phyloP scores from a whole-genome alignment of 2,329 filamentous ascomycete species.

The Dryadomyces sulphureus region DNA sequence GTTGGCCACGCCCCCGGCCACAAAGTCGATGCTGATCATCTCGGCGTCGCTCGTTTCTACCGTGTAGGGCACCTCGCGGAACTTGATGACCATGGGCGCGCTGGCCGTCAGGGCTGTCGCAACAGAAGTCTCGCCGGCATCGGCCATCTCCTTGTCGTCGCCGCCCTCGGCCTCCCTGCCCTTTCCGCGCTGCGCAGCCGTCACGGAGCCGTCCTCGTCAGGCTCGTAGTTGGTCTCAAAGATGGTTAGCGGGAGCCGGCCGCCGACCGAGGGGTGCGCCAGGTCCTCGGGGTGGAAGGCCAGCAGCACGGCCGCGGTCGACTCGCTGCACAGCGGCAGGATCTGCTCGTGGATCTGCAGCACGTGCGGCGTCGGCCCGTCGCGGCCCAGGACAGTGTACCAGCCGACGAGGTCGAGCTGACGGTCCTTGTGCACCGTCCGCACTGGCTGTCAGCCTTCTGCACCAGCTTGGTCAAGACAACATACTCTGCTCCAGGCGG shows the following conservation, averaged over 20 bases:
- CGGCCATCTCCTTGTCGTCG: conserved; percentile 60
- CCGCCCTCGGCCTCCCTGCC: neutral
- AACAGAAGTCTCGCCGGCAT: conserved; percentile 16
- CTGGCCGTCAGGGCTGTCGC: neutral
- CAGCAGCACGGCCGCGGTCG: conserved; percentile 69
- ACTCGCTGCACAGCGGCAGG: conserved; percentile 63
- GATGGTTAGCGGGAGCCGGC: conserved; percentile 76
- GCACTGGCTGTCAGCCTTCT: conserved; percentile 42
- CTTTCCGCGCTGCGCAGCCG: neutral
- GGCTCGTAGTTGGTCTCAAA: conserved; percentile 71
- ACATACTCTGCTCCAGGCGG: conserved; percentile 72
- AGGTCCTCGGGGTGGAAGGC: conserved; percentile 64
- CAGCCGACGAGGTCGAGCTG: conserved; percentile 79
- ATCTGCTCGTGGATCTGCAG: conserved; percentile 69
- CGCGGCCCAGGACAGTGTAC: conserved; percentile 65
- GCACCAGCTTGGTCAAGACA: neutral
- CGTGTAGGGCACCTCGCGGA: conserved; percentile 70
- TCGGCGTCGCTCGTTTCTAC: conserved; percentile 92
- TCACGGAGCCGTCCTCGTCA: conserved; percentile 11
- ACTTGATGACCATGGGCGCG: conserved; percentile 46
- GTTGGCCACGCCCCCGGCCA: conserved; percentile 72
- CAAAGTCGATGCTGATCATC: conserved; percentile 93
- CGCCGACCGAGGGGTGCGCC: conserved; percentile 42
- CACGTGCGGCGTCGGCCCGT: conserved; percentile 54
- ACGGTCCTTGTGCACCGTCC: conserved; percentile 73